A percentile compares a stretch with the other conserved stretches of the same genome.
Evolutionary conservation across 164 flowering plant species (phyloP).

Genomic region (grape (Vitis vinifera)): ASM3070453v1 NC_081806.1:4336501-4337000

Average conservation of each 20-base stretch:
- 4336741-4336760: no score
- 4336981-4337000: constrained; percentile 1
- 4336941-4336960: constrained; percentile 29
- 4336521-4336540: constrained; percentile 51
- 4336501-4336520: constrained; percentile 40
- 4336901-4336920: constrained; percentile 27
- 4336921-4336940: constrained; percentile 26
- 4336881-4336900: constrained; percentile 32
- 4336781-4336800: constrained; percentile 4
- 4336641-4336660: constrained; percentile 24
- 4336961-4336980: constrained; percentile 28
- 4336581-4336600: constrained; percentile 49
- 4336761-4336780: no score
- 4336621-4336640: constrained; percentile 36
- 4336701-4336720: no score
- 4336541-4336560: constrained; percentile 59
- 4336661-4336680: neutral
- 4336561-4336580: constrained; percentile 55
- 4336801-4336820: constrained; percentile 24
- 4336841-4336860: constrained; percentile 33
- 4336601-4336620: constrained; percentile 28
- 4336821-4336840: constrained; percentile 31
- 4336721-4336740: no score
- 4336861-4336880: constrained; percentile 27
- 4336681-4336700: neutral